Evolutionary conservation across 83 land plant species (phyloP).

Genomic region (Diphasiastrum complanatum): DNA sequence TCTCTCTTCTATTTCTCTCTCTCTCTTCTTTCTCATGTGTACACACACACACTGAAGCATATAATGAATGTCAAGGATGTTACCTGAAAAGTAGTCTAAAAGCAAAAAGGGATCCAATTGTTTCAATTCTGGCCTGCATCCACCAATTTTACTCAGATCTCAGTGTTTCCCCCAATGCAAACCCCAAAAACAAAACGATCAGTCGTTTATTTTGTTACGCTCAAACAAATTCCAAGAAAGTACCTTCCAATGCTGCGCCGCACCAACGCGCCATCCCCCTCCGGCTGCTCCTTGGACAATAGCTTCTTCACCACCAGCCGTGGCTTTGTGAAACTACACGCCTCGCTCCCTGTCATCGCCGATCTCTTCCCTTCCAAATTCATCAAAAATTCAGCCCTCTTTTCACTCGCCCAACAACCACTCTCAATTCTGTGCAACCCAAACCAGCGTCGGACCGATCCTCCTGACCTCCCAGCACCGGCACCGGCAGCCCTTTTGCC

Average conservation of each 20-base stretch:
- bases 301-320: constrained; percentile 39
- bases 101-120: constrained; percentile 82
- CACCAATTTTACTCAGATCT: neutral
- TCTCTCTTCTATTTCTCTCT: too few relatives aligned
- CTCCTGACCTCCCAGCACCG: too few relatives aligned
- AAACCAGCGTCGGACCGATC: too few relatives aligned
- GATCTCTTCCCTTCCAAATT: too few relatives aligned
- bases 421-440: too few relatives aligned
- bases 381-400: too few relatives aligned
- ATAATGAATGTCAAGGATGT: neutral
- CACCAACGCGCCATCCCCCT: constrained; percentile 49
- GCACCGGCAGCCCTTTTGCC: too few relatives aligned
- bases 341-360: neutral
- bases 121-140: constrained; percentile 65
- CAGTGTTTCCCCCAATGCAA: neutral
- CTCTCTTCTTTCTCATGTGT: too few relatives aligned
- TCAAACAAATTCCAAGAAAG: neutral
- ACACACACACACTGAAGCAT: too few relatives aligned
- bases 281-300: constrained; percentile 40
- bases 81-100: constrained; percentile 81
- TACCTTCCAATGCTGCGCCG: constrained; percentile 63
- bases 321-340: constrained; percentile 22
- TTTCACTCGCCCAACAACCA: too few relatives aligned
- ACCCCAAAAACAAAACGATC: neutral
- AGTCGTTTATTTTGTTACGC: too few relatives aligned